phyloP scores from a whole-genome alignment of 768 basidiomycete species.

The Pleurotus cornucopiae region DNA sequence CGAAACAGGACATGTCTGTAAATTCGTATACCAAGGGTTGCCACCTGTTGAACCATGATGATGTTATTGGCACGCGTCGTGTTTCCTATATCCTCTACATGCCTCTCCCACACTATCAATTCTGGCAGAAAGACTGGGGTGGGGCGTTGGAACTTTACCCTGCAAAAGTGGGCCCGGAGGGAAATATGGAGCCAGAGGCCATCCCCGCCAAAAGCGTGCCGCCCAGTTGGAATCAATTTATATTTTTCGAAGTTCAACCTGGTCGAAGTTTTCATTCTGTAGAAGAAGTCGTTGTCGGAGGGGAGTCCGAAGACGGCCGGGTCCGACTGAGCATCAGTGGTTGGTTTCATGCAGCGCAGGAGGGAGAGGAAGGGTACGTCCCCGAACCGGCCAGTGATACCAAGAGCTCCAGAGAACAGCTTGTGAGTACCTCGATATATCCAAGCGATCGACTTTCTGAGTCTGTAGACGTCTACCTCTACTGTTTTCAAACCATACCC shows the following conservation, averaged over 20 bases:
- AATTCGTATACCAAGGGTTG: conserved; percentile 89
- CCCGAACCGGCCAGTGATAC: conserved; percentile 41
- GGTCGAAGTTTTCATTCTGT: conserved; percentile 95
- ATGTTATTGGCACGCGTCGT: conserved; percentile 90
- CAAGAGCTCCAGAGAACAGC: conserved; percentile 88
- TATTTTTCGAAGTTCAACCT: conserved; percentile 91
- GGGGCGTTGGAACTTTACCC: conserved; percentile 95
- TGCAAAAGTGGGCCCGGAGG: conserved; percentile 51
- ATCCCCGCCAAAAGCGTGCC: conserved; percentile 65
- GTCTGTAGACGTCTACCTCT: conserved; percentile 53
- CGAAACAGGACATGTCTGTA: conserved; percentile 93
- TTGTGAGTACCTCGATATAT: conserved; percentile 51
- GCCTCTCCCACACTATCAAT: conserved; percentile 67
- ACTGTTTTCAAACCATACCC: conserved; percentile 57
- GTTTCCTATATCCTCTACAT: conserved; percentile 98
- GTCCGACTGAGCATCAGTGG: conserved; percentile 87
- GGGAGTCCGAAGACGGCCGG: conserved; percentile 59
- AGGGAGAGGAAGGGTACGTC: conserved; percentile 85
- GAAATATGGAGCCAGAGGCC: conserved; percentile 63
- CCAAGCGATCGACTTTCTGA: conserved; percentile 1
- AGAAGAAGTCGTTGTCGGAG: conserved; percentile 89
- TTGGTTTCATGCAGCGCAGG: conserved; percentile 94
- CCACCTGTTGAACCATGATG: conserved; percentile 97
- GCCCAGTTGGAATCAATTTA: conserved; percentile 86
- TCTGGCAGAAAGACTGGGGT: conserved; percentile 89